These are phyloP conservation scores for Santalum album DNA, from an alignment of 164 flowering plant species.

Conservation along the genomic window DNA sequence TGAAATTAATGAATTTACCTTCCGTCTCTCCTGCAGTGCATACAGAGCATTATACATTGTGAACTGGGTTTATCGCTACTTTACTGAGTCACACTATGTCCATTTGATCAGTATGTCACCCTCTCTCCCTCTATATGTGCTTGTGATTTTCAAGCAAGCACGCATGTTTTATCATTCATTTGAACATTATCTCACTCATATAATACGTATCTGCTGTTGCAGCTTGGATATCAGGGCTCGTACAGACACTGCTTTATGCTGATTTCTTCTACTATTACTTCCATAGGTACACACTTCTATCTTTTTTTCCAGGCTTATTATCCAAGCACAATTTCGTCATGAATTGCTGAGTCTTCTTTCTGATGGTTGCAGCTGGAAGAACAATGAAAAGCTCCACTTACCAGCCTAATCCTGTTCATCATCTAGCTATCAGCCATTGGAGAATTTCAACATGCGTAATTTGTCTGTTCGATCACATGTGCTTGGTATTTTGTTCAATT, in stretches of 20 bases:
- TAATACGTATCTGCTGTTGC: conserved; percentile 19
- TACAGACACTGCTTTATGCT: conserved; percentile 84
- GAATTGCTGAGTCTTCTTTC: not conserved
- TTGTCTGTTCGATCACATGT: too few relatives aligned
- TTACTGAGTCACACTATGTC: conserved; percentile 72
- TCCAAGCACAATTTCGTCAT: too few relatives aligned
- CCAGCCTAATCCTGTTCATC: conserved; percentile 45
- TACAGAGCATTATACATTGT: conserved; percentile 73
- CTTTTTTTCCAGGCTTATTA: not conserved
- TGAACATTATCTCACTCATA: not conserved
- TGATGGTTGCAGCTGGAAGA: conserved; percentile 61
- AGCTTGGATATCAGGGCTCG: conserved; percentile 89
- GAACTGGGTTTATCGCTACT: conserved; percentile 92
- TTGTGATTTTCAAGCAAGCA: too few relatives aligned
- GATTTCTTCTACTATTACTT: conserved; percentile 95
- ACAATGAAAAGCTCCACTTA: conserved; percentile 61
- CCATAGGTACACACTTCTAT: conserved; percentile 49
- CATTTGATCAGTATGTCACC: conserved; percentile 77
- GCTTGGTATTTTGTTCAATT: too few relatives aligned
- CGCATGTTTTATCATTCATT: too few relatives aligned
- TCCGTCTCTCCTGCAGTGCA: conserved; percentile 43
- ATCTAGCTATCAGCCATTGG: not conserved
- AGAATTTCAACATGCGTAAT: not conserved
- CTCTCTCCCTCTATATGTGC: conserved; percentile 16
- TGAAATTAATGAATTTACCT: not conserved